phyloP scores from a whole-genome alignment of 148 eudicot genomes.

The Arctostaphylos glauca region DNA sequence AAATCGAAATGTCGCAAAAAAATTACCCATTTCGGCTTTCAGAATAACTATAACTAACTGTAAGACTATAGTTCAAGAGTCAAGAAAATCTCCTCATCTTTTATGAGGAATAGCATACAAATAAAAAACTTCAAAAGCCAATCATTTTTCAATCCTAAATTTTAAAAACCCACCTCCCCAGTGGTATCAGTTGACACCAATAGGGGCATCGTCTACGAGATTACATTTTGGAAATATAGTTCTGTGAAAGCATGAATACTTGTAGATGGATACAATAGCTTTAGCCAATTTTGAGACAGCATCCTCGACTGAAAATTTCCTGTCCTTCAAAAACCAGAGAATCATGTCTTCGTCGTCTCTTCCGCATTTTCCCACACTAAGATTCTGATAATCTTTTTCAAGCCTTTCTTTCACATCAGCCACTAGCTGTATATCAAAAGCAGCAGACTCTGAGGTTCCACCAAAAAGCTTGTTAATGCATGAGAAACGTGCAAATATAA shows the following conservation, averaged over 20 bases:
- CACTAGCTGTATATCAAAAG: slow-evolving; percentile 58
- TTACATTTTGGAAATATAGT: not conserved
- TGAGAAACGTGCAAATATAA: not conserved
- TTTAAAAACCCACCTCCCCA: not conserved
- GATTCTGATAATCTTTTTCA: slow-evolving; percentile 51
- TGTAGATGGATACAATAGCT: slow-evolving; percentile 65
- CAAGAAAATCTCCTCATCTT: not conserved
- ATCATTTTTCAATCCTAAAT: not conserved
- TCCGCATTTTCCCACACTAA: slow-evolving; percentile 77
- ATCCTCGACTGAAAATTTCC: slow-evolving; percentile 67
- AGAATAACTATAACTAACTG: not conserved
- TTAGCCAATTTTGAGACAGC: slow-evolving; percentile 66
- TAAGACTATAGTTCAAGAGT: not conserved
- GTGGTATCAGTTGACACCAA: not conserved
- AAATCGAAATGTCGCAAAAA: slow-evolving; percentile 2
- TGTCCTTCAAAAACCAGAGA: slow-evolving; percentile 91
- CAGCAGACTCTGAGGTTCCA: slow-evolving; percentile 13
- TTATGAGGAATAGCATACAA: not conserved
- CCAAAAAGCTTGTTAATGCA: not conserved
- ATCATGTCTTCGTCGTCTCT: slow-evolving; percentile 95
- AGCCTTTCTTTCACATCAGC: slow-evolving; percentile 80
- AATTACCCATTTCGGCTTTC: not conserved
- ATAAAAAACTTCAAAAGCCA: not conserved
- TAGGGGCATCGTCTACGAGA: not conserved
- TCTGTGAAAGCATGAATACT: not conserved